Conservation (phyloP, 2,329 filamentous ascomycete genomes). For the Diaporthe capsici region DNA sequence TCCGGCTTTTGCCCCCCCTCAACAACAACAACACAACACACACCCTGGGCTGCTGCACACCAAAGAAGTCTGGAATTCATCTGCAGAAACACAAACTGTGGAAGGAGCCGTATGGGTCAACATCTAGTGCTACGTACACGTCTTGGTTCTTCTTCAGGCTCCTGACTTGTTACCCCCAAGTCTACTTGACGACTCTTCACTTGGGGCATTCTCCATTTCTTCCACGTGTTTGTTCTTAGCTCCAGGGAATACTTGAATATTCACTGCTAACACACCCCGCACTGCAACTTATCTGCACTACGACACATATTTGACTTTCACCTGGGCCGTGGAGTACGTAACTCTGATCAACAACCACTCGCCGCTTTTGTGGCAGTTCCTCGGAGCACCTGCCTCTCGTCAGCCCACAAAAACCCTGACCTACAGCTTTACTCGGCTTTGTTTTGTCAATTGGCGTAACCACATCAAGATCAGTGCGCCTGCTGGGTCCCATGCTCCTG, state of each 20-base stretch:
- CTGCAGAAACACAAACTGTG: background rate
- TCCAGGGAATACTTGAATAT: background rate
- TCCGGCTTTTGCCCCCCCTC: too few species aligned
- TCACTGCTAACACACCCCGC: background rate
- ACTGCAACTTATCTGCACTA: background rate
- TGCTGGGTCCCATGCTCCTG: background rate
- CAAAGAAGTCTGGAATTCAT: background rate
- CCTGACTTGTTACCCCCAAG: background rate
- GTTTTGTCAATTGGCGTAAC: background rate
- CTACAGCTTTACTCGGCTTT: background rate
- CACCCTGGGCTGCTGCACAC: background rate
- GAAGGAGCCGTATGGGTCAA: background rate
- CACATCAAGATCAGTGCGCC: background rate
- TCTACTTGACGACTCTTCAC: background rate
- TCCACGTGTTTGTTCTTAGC: background rate
- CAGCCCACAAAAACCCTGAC: background rate
- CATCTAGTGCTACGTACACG: background rate
- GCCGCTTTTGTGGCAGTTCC: background rate
- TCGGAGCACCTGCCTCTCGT: background rate
- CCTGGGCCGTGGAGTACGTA: background rate
- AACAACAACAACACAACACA: too few species aligned
- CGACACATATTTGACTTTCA: background rate
- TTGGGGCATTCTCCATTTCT: background rate
- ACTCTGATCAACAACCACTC: background rate
- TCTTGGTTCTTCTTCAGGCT: background rate